phyloP scores from a whole-genome alignment of 116 monocot genomes.

The Iris pallida region DNA sequence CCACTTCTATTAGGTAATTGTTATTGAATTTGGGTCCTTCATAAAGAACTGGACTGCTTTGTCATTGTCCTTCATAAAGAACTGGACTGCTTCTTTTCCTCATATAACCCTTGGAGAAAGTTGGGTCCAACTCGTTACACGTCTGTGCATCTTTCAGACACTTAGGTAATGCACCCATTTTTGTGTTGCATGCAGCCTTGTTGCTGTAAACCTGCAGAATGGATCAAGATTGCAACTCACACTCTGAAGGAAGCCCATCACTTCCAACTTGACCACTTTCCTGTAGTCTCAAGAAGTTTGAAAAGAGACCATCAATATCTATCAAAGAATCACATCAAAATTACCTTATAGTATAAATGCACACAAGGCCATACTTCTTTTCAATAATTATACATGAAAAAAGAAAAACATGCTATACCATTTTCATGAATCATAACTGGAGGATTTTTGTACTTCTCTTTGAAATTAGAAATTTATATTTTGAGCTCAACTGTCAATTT shows the following conservation, averaged over 20 bases:
- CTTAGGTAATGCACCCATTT: constrained; percentile 83
- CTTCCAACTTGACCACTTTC: constrained; percentile 98
- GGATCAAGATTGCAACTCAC: constrained; percentile 41
- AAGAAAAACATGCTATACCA: too few relatives aligned
- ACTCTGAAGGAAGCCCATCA: constrained; percentile 98
- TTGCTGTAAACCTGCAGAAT: constrained; percentile 82
- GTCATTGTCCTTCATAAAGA: constrained; percentile 98
- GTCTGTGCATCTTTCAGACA: constrained; percentile 98
- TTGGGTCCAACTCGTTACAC: constrained; percentile 94
- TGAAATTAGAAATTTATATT: too few relatives aligned
- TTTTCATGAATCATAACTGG: too few relatives aligned
- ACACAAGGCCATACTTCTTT: too few relatives aligned
- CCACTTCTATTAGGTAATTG: too few relatives aligned
- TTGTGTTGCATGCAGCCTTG: constrained; percentile 95
- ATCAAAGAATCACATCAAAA: background rate
- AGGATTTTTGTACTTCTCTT: too few relatives aligned
- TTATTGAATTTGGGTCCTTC: too few relatives aligned
- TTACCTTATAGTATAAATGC: constrained; percentile 70
- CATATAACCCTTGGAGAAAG: constrained; percentile 83
- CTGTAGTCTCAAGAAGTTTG: constrained; percentile 32
- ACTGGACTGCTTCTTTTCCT: constrained; percentile 88
- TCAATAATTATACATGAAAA: too few relatives aligned
- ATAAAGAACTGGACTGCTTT: too few relatives aligned
- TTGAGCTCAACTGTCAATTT: too few relatives aligned
- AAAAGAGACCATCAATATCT: too few relatives aligned